These are phyloP conservation scores for Phialophora macrospora DNA, from an alignment of 2,329 filamentous ascomycete genomes.

Conservation along the genomic window DNA sequence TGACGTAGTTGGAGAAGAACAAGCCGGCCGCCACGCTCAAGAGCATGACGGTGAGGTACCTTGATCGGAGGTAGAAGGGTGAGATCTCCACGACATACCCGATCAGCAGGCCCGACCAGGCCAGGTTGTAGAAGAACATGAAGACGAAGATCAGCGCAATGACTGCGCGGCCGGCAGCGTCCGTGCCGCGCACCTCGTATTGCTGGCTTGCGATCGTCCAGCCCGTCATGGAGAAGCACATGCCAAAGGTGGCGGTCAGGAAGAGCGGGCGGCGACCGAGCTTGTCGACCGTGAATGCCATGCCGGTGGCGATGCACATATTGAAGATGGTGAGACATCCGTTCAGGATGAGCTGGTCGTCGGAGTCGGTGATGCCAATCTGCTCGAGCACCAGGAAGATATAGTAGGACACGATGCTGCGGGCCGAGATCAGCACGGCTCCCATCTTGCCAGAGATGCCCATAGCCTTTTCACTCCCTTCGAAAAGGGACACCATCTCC, in stretches of 20 bases:
- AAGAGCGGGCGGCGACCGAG: slow-evolving; percentile 63
- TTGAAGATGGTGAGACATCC: slow-evolving; percentile 24
- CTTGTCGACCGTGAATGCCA: slow-evolving; percentile 60
- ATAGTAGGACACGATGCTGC: slow-evolving; percentile 44
- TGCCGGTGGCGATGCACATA: slow-evolving; percentile 17
- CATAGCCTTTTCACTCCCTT: neutral
- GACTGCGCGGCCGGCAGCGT: slow-evolving; percentile 37
- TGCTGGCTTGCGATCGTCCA: slow-evolving; percentile 24
- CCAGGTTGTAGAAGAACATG: slow-evolving; percentile 43
- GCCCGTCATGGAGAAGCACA: slow-evolving; percentile 36
- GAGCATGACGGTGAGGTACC: slow-evolving; percentile 37
- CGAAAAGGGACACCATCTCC: neutral
- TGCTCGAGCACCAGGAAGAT: slow-evolving; percentile 46
- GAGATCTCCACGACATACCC: slow-evolving; percentile 44
- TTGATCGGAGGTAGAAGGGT: slow-evolving; percentile 47
- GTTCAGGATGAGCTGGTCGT: slow-evolving; percentile 39
- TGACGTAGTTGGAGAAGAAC: slow-evolving; percentile 37
- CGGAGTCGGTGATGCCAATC: slow-evolving; percentile 64
- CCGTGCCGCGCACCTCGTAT: neutral
- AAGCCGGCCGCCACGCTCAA: slow-evolving; percentile 35
- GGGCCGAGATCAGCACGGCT: neutral
- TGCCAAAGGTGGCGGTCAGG: slow-evolving; percentile 50
- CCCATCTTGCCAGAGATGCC: neutral
- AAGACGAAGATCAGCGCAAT: slow-evolving; percentile 47
- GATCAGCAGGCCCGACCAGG: slow-evolving; percentile 41